phyloP scores from a whole-genome alignment of 257 asterid species.

The Henckelia pumila region DNA sequence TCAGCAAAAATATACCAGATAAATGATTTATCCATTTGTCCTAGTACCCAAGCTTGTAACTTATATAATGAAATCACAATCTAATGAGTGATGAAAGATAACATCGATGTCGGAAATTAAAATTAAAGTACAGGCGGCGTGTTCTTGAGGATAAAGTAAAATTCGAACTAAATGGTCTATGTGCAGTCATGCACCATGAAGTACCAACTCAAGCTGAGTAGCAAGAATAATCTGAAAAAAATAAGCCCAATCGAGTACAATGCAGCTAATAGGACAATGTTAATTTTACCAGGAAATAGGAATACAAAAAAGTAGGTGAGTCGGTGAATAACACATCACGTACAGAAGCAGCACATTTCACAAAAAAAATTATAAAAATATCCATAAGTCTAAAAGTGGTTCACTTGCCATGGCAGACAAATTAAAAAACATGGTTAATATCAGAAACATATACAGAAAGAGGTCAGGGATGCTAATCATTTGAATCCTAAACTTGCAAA shows the following conservation, averaged over 20 bases:
- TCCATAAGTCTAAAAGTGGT: conserved; percentile 11
- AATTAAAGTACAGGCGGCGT: neutral
- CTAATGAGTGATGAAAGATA: neutral
- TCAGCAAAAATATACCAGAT: neutral
- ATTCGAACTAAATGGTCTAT: conserved; percentile 6
- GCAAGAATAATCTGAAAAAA: conserved; percentile 5
- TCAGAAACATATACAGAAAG: conserved; percentile 13
- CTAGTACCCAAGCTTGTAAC: neutral
- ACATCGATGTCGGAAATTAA: neutral
- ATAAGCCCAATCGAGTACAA: neutral
- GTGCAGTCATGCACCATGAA: conserved; percentile 1
- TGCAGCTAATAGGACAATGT: neutral
- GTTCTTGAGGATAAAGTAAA: neutral
- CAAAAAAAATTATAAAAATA: neutral
- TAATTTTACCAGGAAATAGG: neutral
- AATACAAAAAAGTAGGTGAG: neutral
- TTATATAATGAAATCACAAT: neutral
- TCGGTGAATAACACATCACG: neutral
- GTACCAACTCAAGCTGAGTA: neutral
- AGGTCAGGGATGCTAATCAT: conserved; percentile 24
- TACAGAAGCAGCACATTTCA: conserved; percentile 14
- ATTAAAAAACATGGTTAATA: conserved; percentile 8
- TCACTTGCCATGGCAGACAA: conserved; percentile 12
- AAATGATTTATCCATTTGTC: neutral
- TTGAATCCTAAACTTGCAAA: conserved; percentile 28